Conservation (phyloP, 2,329 filamentous ascomycete genomes). For the Aspergillus clavatus region DNA sequence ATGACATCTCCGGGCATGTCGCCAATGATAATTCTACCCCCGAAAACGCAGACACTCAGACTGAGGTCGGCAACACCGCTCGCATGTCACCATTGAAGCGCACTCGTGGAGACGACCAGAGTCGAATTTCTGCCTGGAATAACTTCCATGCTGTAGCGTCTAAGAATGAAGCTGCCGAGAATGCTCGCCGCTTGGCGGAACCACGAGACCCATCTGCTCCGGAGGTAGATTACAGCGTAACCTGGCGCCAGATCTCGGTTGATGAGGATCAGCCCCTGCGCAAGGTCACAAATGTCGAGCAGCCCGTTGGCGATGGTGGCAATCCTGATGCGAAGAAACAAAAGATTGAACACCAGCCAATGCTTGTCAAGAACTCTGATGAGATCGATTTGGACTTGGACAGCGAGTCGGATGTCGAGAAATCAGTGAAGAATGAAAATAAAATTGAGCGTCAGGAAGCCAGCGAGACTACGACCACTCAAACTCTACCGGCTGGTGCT, state of each 20-base stretch:
- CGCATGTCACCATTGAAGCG: not conserved
- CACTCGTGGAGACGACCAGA: constrained; percentile 5
- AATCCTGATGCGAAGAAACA: constrained; percentile 17
- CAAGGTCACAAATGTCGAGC: constrained; percentile 19
- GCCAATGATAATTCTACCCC: no score
- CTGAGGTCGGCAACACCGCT: not conserved
- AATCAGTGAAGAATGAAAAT: constrained; percentile 8
- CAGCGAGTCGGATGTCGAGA: constrained; percentile 19
- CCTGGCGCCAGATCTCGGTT: constrained; percentile 37
- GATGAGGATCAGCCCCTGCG: constrained; percentile 23
- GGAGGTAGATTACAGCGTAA: constrained; percentile 29
- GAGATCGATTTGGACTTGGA: constrained; percentile 39
- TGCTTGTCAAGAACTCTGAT: constrained; percentile 47
- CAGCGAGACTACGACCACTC: no score
- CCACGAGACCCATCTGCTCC: constrained; percentile 11
- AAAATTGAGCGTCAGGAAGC: not conserved
- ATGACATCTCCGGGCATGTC: not conserved
- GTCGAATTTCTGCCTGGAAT: constrained; percentile 36
- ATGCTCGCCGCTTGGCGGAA: constrained; percentile 24
- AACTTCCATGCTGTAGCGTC: constrained; percentile 33
- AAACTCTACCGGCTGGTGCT: not conserved
- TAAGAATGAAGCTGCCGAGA: constrained; percentile 31
- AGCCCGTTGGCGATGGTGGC: constrained; percentile 8
- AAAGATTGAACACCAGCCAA: constrained; percentile 13
- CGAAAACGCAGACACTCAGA: not conserved